phyloP scores from a whole-genome alignment of 805 yeast genomes.

The Starmera amethionina region DNA sequence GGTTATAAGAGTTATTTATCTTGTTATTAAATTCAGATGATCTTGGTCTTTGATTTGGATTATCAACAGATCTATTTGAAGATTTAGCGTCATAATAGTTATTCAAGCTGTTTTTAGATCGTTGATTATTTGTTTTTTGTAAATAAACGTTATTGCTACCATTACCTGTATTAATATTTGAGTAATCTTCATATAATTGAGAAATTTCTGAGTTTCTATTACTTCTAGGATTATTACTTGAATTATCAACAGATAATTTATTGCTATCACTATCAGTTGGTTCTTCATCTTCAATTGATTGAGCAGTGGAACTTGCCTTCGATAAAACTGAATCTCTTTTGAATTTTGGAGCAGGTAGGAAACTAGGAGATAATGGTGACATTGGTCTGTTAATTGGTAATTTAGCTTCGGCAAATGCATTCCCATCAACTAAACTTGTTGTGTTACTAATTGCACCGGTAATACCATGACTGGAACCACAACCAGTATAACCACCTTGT shows the following conservation, averaged over 20 bases:
- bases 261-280: not conserved
- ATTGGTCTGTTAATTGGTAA: slow-evolving; percentile 12
- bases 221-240: not conserved
- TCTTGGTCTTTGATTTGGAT: not conserved
- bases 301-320: slow-evolving; percentile 10
- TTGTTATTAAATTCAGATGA: not conserved
- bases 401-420: slow-evolving; percentile 11
- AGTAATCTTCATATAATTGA: slow-evolving; percentile 23
- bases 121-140: not conserved
- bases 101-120: not conserved
- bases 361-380: slow-evolving; percentile 27
- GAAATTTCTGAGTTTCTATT: slow-evolving; percentile 21
- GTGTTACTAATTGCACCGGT: slow-evolving; percentile 51
- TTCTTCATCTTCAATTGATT: slow-evolving; percentile 10
- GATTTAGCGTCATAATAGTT: not conserved
- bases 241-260: slow-evolving; percentile 6
- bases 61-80: not conserved
- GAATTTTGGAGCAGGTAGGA: slow-evolving; percentile 24
- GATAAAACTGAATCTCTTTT: slow-evolving; percentile 15
- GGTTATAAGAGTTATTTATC: not conserved
- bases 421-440: slow-evolving; percentile 26
- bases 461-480: slow-evolving; percentile 60
- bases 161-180: slow-evolving; percentile 12
- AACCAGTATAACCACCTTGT: slow-evolving; percentile 58
- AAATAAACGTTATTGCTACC: not conserved